Percentiles rank a stretch among this genome's conserved stretches.
These are phyloP conservation scores for Aspergillus floridensis DNA, from an alignment of 2,329 filamentous ascomycete genomes.

Conservation along the genomic window DNA sequence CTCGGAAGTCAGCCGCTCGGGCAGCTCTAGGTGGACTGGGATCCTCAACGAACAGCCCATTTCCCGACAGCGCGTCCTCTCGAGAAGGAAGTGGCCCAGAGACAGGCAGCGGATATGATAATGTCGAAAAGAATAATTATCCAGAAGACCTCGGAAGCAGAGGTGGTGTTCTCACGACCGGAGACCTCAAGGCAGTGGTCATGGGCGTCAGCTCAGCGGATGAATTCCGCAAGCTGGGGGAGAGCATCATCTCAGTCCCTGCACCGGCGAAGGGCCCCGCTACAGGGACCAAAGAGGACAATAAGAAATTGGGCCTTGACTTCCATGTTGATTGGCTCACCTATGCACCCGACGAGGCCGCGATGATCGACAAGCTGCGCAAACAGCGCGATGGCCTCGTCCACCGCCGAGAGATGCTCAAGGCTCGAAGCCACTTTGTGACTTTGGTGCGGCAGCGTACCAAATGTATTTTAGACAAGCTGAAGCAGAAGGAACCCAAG, in stretches of 20 bases:
- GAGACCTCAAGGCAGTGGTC: slow-evolving; percentile 44
- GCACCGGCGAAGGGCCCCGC: slow-evolving; percentile 19
- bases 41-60: background rate
- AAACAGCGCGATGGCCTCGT: slow-evolving; percentile 34
- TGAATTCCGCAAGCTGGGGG: slow-evolving; percentile 44
- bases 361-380: slow-evolving; percentile 39
- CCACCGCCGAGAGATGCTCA: slow-evolving; percentile 41
- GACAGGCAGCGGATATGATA: slow-evolving; percentile 24
- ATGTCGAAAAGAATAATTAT: slow-evolving; percentile 22
- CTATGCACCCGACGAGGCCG: slow-evolving; percentile 40
- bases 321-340: slow-evolving; percentile 27
- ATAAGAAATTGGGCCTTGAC: slow-evolving; percentile 31
- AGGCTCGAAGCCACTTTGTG: slow-evolving; percentile 43
- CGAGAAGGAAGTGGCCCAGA: slow-evolving; percentile 19
- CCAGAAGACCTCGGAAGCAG: slow-evolving; percentile 39
- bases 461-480: slow-evolving; percentile 42
- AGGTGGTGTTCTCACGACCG: slow-evolving; percentile 42
- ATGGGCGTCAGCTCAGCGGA: slow-evolving; percentile 37
- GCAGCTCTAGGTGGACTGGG: background rate
- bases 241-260: slow-evolving; percentile 36
- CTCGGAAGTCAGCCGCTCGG: slow-evolving; percentile 15
- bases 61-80: slow-evolving; percentile 19
- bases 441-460: slow-evolving; percentile 42
- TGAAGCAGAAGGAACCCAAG: slow-evolving; percentile 47
- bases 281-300: background rate